phyloP scores from a whole-genome alignment of 2,329 filamentous ascomycete genomes.

The Sclerotinia nivalis region DNA sequence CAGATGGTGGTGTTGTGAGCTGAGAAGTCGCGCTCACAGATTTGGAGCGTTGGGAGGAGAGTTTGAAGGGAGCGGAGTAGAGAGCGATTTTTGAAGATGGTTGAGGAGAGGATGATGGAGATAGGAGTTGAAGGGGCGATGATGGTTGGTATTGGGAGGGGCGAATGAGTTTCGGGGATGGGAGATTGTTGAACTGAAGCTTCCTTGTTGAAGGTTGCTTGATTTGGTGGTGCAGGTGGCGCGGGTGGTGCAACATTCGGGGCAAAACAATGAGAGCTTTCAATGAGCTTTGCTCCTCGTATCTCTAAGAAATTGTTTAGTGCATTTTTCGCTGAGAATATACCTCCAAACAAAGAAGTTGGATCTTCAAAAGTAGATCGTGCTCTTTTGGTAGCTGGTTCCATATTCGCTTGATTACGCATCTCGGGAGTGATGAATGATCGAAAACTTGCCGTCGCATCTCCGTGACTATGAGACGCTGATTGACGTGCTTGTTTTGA shows the following conservation, averaged over 20 bases:
- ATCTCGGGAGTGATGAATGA: neutral
- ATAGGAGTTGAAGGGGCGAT: constrained; percentile 34
- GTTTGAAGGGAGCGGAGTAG: constrained; percentile 54
- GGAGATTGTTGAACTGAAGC: constrained; percentile 26
- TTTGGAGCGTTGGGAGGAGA: constrained; percentile 50
- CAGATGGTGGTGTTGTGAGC: constrained; percentile 43
- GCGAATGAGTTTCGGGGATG: neutral
- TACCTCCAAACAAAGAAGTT: constrained; percentile 26
- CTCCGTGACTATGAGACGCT: neutral
- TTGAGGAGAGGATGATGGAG: constrained; percentile 55
- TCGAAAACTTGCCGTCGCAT: too few relatives aligned
- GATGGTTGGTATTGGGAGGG: constrained; percentile 31
- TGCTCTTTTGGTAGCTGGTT: constrained; percentile 25
- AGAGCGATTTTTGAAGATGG: constrained; percentile 46
- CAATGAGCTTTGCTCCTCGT: constrained; percentile 42
- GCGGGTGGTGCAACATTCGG: neutral
- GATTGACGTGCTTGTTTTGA: neutral
- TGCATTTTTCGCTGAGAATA: constrained; percentile 46
- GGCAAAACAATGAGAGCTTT: constrained; percentile 37
- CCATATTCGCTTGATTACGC: constrained; percentile 11
- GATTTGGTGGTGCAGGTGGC: neutral
- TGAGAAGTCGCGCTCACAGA: constrained; percentile 63
- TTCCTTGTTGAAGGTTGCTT: neutral
- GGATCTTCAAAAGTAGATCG: constrained; percentile 29
- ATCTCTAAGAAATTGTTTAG: constrained; percentile 54